Evolutionary conservation across 176 grass and related monocot species (phyloP).

Genomic region (Avena sativa): DNA sequence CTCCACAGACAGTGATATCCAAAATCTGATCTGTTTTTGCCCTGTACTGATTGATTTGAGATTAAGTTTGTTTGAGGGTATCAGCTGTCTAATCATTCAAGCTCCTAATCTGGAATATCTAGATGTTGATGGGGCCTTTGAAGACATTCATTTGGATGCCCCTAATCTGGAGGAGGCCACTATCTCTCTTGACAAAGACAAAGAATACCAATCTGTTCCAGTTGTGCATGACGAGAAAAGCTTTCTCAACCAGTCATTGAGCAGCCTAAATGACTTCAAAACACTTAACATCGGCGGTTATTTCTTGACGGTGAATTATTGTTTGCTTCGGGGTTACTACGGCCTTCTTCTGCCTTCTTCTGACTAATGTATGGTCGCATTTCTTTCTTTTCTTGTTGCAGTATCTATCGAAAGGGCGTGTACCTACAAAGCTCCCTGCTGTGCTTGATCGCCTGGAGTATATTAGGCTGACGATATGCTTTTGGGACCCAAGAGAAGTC

Average conservation of each 20-base stretch:
- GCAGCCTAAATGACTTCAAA: background rate
- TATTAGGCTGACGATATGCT: background rate
- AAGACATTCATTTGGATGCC: background rate
- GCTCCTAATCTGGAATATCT: background rate
- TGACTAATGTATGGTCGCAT: background rate
- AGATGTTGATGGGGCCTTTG: background rate
- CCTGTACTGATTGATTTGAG: background rate
- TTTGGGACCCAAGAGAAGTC: background rate
- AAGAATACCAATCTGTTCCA: background rate
- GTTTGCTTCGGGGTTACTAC: background rate
- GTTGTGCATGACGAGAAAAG: background rate
- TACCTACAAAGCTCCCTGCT: background rate
- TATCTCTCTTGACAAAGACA: background rate
- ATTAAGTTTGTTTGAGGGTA: background rate
- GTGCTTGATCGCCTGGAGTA: background rate
- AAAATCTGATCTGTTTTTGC: background rate
- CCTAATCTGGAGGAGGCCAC: background rate
- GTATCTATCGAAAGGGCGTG: background rate
- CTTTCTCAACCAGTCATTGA: background rate
- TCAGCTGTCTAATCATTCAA: background rate
- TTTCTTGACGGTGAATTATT: background rate
- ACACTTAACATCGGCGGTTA: background rate
- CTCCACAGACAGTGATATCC: background rate
- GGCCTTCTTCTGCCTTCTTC: background rate
- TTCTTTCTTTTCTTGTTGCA: background rate